Base-by-base conservation (phyloP, 768 basidiomycete species). In the Boletales sp. region DNA sequence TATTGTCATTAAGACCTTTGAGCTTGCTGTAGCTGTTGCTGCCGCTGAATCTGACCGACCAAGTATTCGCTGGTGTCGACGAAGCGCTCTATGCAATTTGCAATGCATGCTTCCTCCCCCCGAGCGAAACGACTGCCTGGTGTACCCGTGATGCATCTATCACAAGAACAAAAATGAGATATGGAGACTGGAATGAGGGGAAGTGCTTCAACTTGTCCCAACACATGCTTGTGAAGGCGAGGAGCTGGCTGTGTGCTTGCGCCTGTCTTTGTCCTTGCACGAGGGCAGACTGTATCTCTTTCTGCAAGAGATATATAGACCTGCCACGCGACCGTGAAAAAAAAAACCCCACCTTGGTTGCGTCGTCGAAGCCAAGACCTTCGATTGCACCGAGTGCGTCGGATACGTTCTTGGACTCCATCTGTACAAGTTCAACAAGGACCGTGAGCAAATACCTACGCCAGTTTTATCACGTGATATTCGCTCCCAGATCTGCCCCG, bases 11-110 rank as follows among this genome's bases (percentile, higher is more conserved):
- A 43, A 6, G 55, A 42, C 40, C 54, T 58, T 54, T 60, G 61
- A 54, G 59, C 48, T 68, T 64, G 63, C 57, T 80, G 77, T 54
- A 75, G 67, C 53, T 82, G 78, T 31, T 84, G 75, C 50, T 74
- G 68, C 35, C 72, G 69, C 38, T 76, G 70, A 32, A 86, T 71
- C 59, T 80, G 77, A 55, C 82, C 81, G 50, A 96, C 84, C 74
- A 97, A 79, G 71, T 81, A 89, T 37, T 92, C 68, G 62, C 83
- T 87, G 34, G 84, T 81, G 72, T 97, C 94, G 59, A 97, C 72
- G 73, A 96, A 97, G 50, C 94, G 77, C 50, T 90, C 90, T 44
- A 95, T 92, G 63, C 94, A 96, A 70, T 94, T 94, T 46, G 78
- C 73, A 43, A 97, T 77, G 66, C 94, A 97, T 48, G 73, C 75